These are phyloP conservation scores for Monilinia fructigena DNA, from an alignment of 2,329 filamentous ascomycete genomes.

Conservation along the genomic window DNA sequence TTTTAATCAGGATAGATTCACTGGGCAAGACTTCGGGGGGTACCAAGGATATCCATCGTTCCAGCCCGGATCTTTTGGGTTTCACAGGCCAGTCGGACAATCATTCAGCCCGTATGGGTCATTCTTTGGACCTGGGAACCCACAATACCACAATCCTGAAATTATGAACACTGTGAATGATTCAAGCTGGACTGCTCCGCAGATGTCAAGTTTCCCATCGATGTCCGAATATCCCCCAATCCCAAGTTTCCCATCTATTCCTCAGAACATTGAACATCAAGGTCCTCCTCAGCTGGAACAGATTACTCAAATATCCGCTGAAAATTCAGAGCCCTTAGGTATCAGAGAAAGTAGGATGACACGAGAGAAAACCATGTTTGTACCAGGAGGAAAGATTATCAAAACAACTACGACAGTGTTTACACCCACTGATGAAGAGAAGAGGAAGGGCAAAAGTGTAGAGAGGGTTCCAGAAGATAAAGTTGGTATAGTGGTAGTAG, in stretches of 20 bases:
- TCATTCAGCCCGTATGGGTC: background rate
- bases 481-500: slow-evolving; percentile 20
- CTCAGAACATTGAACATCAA: background rate
- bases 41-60: background rate
- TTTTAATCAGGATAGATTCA: background rate
- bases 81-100: background rate
- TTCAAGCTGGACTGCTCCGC: slow-evolving; percentile 6
- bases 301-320: background rate
- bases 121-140: background rate
- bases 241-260: background rate
- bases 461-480: slow-evolving; percentile 1
- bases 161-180: background rate
- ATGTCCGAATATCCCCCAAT: background rate
- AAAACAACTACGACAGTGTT: slow-evolving; percentile 16
- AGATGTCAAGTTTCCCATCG: background rate
- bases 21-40: background rate
- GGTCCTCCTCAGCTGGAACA: background rate
- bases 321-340: background rate
- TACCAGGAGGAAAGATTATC: slow-evolving; percentile 12
- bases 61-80: background rate
- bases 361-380: slow-evolving; percentile 18
- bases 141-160: background rate
- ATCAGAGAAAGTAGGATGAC: slow-evolving; percentile 23
- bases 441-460: background rate
- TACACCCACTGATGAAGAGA: slow-evolving; percentile 7